Evolutionary conservation across 75 land plant genomes (phyloP), one percentile per base, ranked within the genome.

Genomic region (Pinus tabuliformis): DNA sequence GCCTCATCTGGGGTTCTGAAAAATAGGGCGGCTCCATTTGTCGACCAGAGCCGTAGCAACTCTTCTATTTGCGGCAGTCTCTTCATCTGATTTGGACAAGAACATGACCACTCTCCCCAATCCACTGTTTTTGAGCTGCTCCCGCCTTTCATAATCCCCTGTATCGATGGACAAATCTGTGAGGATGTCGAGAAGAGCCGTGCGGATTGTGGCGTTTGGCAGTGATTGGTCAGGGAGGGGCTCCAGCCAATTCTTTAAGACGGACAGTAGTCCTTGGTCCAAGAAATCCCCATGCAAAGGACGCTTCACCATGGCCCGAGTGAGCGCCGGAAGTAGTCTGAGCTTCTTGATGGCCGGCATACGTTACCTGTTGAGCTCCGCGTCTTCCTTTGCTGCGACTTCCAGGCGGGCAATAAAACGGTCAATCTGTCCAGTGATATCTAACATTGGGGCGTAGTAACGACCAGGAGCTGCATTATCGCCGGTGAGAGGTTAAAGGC

Each of bases 191-290:
- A 80, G 70, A 8, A 80, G 4, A 3, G 78, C 81, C 6, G 77
- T 26, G 26, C 78, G 68, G 30, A 80, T 17, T 17, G 60, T 80
- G 42, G 75, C 56, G 56, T 80, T 80, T 12, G 81, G 78, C 22
- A 80, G 49, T 3, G 78, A 80, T 5, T 68, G 64, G 49, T 80
- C 78, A 1, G 81, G 81, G 4, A 80, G 78, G 21, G 81, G 66
- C n/a, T 80, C 81, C 37, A 80, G 78, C 81, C 81, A 80, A 18
- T 74, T 74, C 54, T 80, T 80, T 20, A 80, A 52, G 57, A 65
- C 21, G 14, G 77, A 1, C 13, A 80, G 70, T 18, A 80, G 56
- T 2, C 81, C 81, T 5, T 58, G 65, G 62, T 80, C 78, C 28
- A 80, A 24, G 45, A 80, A 80, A 54, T 80, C 77, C 18, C 54